phyloP scores from a whole-genome alignment of 73 alveolate species.

The Paraurostyla sp. region DNA sequence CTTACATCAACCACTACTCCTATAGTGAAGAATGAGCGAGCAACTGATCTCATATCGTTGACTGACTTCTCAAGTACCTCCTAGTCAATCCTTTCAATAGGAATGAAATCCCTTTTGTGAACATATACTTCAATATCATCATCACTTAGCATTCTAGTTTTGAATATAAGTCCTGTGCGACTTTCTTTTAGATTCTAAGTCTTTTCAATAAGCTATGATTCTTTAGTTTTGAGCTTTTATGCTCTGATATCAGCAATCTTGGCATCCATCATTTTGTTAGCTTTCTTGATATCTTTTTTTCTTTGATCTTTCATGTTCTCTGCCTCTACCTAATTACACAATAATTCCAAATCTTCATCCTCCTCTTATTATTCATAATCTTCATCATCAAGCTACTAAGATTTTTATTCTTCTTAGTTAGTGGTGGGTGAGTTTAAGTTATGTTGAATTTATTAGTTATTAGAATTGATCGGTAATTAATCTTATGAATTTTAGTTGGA shows the following conservation, averaged over 20 bases:
- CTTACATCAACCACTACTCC: constrained; percentile 40
- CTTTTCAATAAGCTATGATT: neutral
- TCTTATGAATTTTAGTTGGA: no score
- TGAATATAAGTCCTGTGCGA: neutral
- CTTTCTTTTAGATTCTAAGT: neutral
- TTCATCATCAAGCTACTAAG: no score
- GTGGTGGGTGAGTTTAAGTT: no score
- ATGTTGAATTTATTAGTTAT: no score
- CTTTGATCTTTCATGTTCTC: constrained; percentile 3
- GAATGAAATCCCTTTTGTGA: constrained; percentile 3
- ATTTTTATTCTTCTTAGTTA: no score
- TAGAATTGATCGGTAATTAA: no score
- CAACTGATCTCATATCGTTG: neutral
- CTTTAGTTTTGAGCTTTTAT: neutral
- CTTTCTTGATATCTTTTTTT: constrained; percentile 2
- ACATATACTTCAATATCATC: constrained; percentile 4
- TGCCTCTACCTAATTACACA: constrained; percentile 35
- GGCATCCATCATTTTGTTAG: neutral
- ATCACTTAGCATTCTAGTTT: neutral
- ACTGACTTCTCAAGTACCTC: neutral
- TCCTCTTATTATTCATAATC: neutral
- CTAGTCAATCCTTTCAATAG: constrained; percentile 25
- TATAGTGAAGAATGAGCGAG: constrained; percentile 11
- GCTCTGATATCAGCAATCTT: neutral
- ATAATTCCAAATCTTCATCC: constrained; percentile 8